A percentile compares a stretch with the other conserved stretches of the same genome.
Conservation (phyloP, 2,329 filamentous ascomycete genomes). For the Pseudomassariella vexata region DNA sequence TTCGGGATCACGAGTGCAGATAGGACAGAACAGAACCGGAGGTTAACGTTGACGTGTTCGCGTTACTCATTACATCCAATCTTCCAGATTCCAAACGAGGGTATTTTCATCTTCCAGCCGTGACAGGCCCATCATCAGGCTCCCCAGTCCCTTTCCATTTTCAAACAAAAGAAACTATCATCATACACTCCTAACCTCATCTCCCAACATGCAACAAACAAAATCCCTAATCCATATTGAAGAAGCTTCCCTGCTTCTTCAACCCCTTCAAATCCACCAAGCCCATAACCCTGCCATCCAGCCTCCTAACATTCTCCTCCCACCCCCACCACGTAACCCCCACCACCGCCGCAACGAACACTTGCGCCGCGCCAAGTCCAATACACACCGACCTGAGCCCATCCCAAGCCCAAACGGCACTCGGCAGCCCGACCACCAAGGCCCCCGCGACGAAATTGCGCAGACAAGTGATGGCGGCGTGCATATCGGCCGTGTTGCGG, state of each 20-base stretch:
- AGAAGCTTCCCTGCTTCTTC: conserved; percentile 38
- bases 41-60: no score
- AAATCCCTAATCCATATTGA: conserved; percentile 32
- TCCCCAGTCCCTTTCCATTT: no score
- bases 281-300: conserved; percentile 42
- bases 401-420: conserved; percentile 24
- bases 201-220: no score
- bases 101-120: no score
- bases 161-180: no score
- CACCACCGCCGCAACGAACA: conserved; percentile 28
- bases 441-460: conserved; percentile 34
- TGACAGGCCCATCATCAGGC: no score
- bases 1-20: no score
- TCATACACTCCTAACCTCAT: no score
- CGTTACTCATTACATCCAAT: no score
- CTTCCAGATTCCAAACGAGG: no score
- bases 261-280: conserved; percentile 38
- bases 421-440: conserved; percentile 37
- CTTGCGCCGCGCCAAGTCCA: conserved; percentile 35
- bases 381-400: conserved; percentile 33
- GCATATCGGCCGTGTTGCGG: conserved; percentile 44
- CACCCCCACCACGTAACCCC: conserved; percentile 34
- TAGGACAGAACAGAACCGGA: no score
- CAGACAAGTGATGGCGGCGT: conserved; percentile 33
- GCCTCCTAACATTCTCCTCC: conserved; percentile 33